These are phyloP conservation scores for Phytophthora rubi DNA, from an alignment of 352 stramenopile genomes.

Conservation along the genomic window DNA sequence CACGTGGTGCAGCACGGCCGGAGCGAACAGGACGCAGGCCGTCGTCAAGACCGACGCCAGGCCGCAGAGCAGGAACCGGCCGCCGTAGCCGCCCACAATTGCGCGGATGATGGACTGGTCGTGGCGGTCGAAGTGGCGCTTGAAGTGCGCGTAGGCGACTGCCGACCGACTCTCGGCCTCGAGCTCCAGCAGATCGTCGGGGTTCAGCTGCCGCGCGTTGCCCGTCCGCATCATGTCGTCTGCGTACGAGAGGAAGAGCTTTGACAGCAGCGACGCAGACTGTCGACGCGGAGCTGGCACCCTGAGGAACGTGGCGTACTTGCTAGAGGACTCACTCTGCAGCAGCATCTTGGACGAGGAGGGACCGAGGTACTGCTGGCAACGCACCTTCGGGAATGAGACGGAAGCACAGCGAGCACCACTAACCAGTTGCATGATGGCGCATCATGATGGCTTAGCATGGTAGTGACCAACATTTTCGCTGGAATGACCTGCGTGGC, in stretches of 20 bases:
- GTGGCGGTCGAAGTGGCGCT: conserved; percentile 15
- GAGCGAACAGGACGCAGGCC: conserved; percentile 40
- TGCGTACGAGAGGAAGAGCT: conserved; percentile 46
- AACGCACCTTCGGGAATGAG: not conserved
- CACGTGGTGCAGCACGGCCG: conserved; percentile 49
- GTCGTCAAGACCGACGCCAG: conserved; percentile 26
- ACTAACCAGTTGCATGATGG: too few species aligned
- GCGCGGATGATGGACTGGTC: conserved; percentile 27
- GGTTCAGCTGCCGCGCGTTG: conserved; percentile 46
- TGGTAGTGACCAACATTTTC: too few species aligned
- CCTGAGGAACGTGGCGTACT: conserved; percentile 23
- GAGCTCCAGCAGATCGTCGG: conserved; percentile 47
- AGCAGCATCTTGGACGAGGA: not conserved
- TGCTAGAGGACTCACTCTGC: not conserved
- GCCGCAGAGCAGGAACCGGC: conserved; percentile 21
- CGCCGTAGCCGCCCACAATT: conserved; percentile 34
- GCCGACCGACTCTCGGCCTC: conserved; percentile 27
- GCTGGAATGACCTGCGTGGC: not conserved
- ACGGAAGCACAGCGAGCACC: too few species aligned
- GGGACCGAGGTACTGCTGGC: not conserved
- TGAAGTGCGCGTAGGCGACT: conserved; percentile 29
- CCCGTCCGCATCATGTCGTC: conserved; percentile 44
- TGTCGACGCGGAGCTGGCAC: not conserved
- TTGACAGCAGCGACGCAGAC: conserved; percentile 21
- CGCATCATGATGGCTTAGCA: too few species aligned